Evolutionary conservation across 257 asterid species (phyloP).

Genomic region (Cynanchum wilfordii): DNA sequence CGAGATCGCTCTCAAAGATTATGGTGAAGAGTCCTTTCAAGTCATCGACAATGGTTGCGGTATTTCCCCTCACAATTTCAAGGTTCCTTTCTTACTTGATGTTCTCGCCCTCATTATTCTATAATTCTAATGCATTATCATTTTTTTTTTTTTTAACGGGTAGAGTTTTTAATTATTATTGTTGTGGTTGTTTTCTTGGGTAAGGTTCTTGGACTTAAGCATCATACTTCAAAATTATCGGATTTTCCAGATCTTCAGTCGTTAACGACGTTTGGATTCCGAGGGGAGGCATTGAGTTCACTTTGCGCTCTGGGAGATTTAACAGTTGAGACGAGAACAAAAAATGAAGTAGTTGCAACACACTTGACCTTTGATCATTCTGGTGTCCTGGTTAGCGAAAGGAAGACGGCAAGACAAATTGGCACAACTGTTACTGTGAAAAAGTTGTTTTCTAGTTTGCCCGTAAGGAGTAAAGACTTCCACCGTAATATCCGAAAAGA

Average conservation of each 20-base stretch:
- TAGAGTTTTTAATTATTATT: neutral
- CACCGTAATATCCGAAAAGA: slow-evolving; percentile 79
- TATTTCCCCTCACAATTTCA: slow-evolving; percentile 71
- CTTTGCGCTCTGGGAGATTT: slow-evolving; percentile 77
- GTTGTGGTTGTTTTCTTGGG: neutral
- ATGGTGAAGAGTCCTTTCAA: slow-evolving; percentile 80
- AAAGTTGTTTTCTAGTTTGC: slow-evolving; percentile 80
- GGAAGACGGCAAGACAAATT: slow-evolving; percentile 83
- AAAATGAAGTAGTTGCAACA: slow-evolving; percentile 74
- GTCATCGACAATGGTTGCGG: slow-evolving; percentile 93
- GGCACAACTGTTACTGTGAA: slow-evolving; percentile 90
- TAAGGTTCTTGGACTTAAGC: slow-evolving; percentile 82
- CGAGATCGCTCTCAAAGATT: slow-evolving; percentile 67
- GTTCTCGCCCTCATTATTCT: neutral
- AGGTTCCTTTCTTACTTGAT: slow-evolving; percentile 30
- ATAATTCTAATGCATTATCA: neutral
- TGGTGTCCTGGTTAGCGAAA: slow-evolving; percentile 63
- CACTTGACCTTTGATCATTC: slow-evolving; percentile 71
- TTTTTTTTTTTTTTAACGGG: neutral
- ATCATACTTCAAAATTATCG: slow-evolving; percentile 85
- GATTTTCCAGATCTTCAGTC: slow-evolving; percentile 84
- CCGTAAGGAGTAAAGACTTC: slow-evolving; percentile 92
- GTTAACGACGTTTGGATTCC: slow-evolving; percentile 78
- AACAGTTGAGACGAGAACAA: slow-evolving; percentile 80
- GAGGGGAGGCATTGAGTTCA: slow-evolving; percentile 99